A percentile compares a stretch with the other conserved stretches of the same genome.
Conservation (phyloP, 2,329 filamentous ascomycete genomes). For the Talaromyces sp. region DNA sequence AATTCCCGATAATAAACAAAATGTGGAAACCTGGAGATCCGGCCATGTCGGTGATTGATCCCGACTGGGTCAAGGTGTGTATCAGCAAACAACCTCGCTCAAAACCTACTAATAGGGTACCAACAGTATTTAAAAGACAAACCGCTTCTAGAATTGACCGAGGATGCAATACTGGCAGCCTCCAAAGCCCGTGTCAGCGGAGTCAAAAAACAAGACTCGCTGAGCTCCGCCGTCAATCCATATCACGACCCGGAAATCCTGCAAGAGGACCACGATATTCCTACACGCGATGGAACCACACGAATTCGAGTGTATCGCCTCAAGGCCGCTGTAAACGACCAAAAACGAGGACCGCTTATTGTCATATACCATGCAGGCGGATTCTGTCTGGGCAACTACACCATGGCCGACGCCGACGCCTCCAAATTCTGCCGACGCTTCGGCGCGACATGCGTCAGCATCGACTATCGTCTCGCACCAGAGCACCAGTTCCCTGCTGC, state of each 20-base stretch:
- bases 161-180: not conserved
- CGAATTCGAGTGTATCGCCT: not conserved
- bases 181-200: not conserved
- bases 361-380: conserved; percentile 1
- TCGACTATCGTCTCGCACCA: conserved; percentile 7
- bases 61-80: not conserved
- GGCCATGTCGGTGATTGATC: not conserved
- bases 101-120: not conserved
- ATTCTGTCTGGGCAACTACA: not conserved
- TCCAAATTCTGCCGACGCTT: not conserved
- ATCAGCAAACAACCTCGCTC: not conserved
- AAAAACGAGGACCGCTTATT: not conserved
- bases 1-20: not conserved
- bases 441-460: not conserved
- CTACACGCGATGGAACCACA: not conserved
- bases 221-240: not conserved
- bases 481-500: conserved; percentile 1
- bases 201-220: not conserved
- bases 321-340: not conserved
- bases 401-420: not conserved
- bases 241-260: not conserved
- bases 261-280: conserved; percentile 1
- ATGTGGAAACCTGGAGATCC: not conserved
- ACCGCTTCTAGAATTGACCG: not conserved
- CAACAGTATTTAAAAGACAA: not conserved